Evolutionary conservation across 495 filamentous ascomycete species (phyloP).

Genomic region (Sordaria brevicollis): DNA sequence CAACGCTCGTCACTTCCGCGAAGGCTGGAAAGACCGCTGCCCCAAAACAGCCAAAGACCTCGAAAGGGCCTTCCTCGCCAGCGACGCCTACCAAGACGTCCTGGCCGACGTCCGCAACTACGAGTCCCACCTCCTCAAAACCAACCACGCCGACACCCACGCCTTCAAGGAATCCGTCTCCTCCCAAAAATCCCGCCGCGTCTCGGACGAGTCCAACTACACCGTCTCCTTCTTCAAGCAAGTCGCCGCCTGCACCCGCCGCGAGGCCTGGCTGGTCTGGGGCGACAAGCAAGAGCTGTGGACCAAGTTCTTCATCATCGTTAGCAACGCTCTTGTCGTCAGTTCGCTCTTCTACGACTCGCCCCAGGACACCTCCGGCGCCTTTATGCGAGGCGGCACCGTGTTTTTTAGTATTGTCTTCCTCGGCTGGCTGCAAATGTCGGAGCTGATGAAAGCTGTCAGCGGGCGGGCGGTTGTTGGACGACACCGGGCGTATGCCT

Average conservation of each 20-base stretch:
- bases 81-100: conserved; percentile 36
- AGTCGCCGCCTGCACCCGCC: conserved; percentile 42
- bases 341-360: conserved; percentile 68
- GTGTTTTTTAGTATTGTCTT: conserved; percentile 71
- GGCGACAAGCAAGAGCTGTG: conserved; percentile 49
- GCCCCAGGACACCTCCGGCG: conserved; percentile 44
- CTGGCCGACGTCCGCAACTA: conserved; percentile 41
- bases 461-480: conserved; percentile 60
- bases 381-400: conserved; percentile 45
- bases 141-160: conserved; percentile 25
- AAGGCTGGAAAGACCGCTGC: conserved; percentile 51
- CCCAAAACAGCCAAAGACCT: conserved; percentile 66
- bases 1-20: conserved; percentile 47
- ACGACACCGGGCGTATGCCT: conserved; percentile 77
- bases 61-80: conserved; percentile 49
- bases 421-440: conserved; percentile 67
- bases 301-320: conserved; percentile 43
- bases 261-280: conserved; percentile 50
- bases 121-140: conserved; percentile 26
- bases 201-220: conserved; percentile 37
- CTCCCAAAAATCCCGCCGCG: conserved; percentile 26
- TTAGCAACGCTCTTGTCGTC: conserved; percentile 67
- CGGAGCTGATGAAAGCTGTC: conserved; percentile 66
- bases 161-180: conserved; percentile 40
- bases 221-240: conserved; percentile 50